These are phyloP conservation scores for Spergularia bocconei DNA, from an alignment of 148 eudicot species.

Conservation along the genomic window DNA sequence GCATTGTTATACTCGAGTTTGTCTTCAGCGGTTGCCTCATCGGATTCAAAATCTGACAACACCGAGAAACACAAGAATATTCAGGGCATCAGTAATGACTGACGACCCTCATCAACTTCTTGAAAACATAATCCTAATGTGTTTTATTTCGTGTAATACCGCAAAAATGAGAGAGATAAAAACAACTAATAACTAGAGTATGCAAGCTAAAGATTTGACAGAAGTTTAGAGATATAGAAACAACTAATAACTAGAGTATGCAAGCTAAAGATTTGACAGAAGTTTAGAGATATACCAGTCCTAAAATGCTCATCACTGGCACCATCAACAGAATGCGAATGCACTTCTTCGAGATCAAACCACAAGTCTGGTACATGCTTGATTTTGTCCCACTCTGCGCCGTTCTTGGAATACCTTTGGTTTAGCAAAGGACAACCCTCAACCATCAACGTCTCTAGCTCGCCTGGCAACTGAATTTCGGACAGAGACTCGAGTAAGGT, in stretches of 20 bases:
- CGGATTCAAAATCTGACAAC: constrained; percentile 29
- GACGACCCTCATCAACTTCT: too few species aligned
- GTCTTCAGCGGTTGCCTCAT: constrained; percentile 32
- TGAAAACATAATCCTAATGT: too few species aligned
- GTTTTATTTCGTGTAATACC: too few species aligned
- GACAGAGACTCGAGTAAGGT: not conserved
- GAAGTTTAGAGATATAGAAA: too few species aligned
- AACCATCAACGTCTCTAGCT: not conserved
- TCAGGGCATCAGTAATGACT: too few species aligned
- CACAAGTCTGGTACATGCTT: constrained; percentile 11
- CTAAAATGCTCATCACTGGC: too few species aligned
- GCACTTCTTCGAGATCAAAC: constrained; percentile 13
- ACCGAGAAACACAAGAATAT: constrained; percentile 1
- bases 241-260: too few species aligned
- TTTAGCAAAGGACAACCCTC: constrained; percentile 13
- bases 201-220: too few species aligned
- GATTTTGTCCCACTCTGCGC: constrained; percentile 8
- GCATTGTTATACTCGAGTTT: constrained; percentile 21
- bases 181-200: too few species aligned
- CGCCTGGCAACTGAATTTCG: not conserved
- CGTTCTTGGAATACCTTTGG: not conserved
- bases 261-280: too few species aligned
- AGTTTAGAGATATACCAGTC: too few species aligned
- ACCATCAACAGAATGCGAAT: not conserved
- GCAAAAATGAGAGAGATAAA: too few species aligned